A percentile compares a stretch with the other conserved stretches of the same genome.
These are phyloP conservation scores for Candida sanyaensis DNA, from an alignment of 1,139 yeast species.

Conservation along the genomic window DNA sequence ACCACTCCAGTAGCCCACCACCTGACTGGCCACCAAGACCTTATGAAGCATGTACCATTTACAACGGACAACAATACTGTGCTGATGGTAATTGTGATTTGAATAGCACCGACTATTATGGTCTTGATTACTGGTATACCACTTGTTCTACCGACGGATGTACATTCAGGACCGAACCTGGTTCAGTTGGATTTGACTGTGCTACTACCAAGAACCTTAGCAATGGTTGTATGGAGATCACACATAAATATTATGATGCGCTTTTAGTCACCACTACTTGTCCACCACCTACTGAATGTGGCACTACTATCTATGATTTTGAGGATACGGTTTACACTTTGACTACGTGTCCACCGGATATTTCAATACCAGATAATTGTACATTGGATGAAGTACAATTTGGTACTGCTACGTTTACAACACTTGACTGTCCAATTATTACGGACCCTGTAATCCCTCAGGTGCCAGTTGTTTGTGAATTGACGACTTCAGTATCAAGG, in stretches of 20 bases:
- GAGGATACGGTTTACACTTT: not conserved
- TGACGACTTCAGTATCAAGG: not conserved
- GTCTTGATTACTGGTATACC: not conserved
- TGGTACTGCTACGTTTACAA: not conserved
- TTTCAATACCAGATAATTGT: not conserved
- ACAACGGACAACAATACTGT: not conserved
- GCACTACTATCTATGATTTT: not conserved
- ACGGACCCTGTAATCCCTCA: not conserved
- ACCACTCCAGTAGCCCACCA: not conserved
- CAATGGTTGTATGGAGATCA: conserved; percentile 1
- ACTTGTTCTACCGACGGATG: conserved; percentile 1
- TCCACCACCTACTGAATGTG: not conserved
- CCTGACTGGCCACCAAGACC: conserved; percentile 3
- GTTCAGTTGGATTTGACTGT: not conserved
- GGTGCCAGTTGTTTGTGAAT: conserved; percentile 1
- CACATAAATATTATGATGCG: not conserved
- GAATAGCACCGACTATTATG: not conserved
- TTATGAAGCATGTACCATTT: not conserved
- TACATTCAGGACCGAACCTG: not conserved
- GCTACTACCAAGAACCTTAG: not conserved
- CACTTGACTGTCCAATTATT: not conserved
- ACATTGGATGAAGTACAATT: not conserved
- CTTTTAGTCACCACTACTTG: not conserved
- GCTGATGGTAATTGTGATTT: conserved; percentile 2
- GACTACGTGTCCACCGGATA: not conserved